A percentile compares a stretch with the other conserved stretches of the same genome.
These are phyloP conservation scores for Botrytis sinoallii DNA, from an alignment of 2,329 filamentous ascomycete species.

Conservation along the genomic window DNA sequence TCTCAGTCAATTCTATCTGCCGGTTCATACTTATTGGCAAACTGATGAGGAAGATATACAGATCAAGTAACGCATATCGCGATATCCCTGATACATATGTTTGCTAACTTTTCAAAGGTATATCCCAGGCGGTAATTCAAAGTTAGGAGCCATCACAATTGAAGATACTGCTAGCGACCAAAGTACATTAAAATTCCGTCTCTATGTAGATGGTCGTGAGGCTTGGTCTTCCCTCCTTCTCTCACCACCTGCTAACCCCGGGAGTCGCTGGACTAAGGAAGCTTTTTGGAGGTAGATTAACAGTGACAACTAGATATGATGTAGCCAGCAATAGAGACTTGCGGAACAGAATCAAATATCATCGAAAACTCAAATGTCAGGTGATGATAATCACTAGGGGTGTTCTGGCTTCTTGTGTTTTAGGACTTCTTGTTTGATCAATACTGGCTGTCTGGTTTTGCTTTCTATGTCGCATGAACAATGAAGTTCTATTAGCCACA, in stretches of 20 bases:
- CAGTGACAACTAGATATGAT: neutral
- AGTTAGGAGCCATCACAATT: slow-evolving; percentile 83
- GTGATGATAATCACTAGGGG: neutral
- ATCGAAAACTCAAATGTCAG: neutral
- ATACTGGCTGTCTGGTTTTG: neutral
- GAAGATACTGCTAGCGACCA: slow-evolving; percentile 62
- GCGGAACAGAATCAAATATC: neutral
- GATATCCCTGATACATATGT: neutral
- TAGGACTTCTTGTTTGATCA: neutral
- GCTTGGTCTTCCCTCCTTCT: slow-evolving; percentile 65
- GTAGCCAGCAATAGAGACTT: neutral
- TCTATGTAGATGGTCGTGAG: slow-evolving; percentile 79
- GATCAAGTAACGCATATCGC: slow-evolving; percentile 63
- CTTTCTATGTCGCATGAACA: neutral
- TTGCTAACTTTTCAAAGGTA: slow-evolving; percentile 51
- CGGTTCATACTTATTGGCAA: slow-evolving; percentile 78
- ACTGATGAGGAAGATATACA: slow-evolving; percentile 77
- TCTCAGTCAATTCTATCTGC: slow-evolving; percentile 90
- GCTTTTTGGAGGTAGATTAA: slow-evolving; percentile 34
- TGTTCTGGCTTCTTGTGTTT: neutral
- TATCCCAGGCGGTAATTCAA: slow-evolving; percentile 79
- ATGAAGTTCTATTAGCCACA: neutral
- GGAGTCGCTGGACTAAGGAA: slow-evolving; percentile 33
- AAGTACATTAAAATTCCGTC: slow-evolving; percentile 72
- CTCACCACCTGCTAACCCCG: slow-evolving; percentile 42